Evolutionary conservation across 1,139 yeast genomes (phyloP), one percentile per base, ranked within the genome.

Genomic region (Geotrichum histeridarum): DNA sequence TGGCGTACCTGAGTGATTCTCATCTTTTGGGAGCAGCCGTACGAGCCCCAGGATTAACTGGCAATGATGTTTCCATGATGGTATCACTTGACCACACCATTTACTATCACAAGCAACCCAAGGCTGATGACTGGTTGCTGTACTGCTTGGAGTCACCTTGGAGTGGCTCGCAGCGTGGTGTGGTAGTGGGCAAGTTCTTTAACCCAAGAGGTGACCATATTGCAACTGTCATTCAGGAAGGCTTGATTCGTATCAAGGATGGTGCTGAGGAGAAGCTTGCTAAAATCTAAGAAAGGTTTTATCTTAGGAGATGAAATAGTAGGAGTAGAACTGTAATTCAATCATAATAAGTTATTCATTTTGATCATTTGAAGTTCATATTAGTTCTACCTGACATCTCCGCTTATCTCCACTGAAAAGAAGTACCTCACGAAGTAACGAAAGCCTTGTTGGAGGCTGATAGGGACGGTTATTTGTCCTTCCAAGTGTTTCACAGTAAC

Each of bases 171-270:
- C 79, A 79, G 54, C 74, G 86, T 59, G 81, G 82, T 7, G 67
- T 85, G 47, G 70, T 83, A 60, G 78, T 77, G 60, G 87, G 83
- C 9, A 84, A 84, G 57, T 73, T 84, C 63, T 86, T 73, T 65
- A 62, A 77, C 51, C 63, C 63, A 33, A 73, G 76, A 37, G 83
- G 84, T 1, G 73, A 72, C 14, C 79, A 84, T 56, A 77, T 83
- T 2, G 88, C 89, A 1, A 77, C 85, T 0, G 74, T 84, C 4
- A 66, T 82, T 8, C 94, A 86, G 67, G 91, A 86, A 67, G 91
- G 60, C n/a, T 46, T 58, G 14, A 41, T 58, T 14, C 52, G 60
- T 35, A 22, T 22, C 27, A 22, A 22, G 27, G 27, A 22, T 22
- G 27, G 27, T 22, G 27, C 27, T 22, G 27, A 22, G 5, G 27